Conservation (phyloP, 75 land plant genomes). For the Adiantum capillusveneris region DNA sequence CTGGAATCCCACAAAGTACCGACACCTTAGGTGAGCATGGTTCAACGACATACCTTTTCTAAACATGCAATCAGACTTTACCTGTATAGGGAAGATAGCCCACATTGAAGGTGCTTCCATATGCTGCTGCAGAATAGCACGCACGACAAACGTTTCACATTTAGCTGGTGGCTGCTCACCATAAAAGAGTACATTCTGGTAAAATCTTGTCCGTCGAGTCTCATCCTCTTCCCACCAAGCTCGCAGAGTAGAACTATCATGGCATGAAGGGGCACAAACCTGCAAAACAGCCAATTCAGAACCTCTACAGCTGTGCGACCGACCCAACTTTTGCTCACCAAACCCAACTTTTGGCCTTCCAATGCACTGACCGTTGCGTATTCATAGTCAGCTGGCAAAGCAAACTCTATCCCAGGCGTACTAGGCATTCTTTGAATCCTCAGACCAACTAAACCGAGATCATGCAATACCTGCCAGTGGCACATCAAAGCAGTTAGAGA, state of each 20-base stretch:
- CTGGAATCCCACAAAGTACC: conserved; percentile 25
- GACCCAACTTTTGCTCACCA: background rate
- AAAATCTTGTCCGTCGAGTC: conserved; percentile 55
- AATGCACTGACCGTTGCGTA: conserved; percentile 72
- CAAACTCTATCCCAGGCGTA: conserved; percentile 80
- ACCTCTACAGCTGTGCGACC: too few relatives aligned
- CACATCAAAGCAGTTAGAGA: background rate
- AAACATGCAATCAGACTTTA: conserved; percentile 8
- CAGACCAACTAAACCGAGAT: conserved; percentile 86
- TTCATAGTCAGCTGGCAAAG: conserved; percentile 76
- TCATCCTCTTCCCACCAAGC: conserved; percentile 99
- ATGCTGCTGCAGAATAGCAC: conserved; percentile 68
- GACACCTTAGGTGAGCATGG: too few relatives aligned
- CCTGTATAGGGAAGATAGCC: conserved; percentile 99
- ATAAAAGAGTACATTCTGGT: conserved; percentile 42
- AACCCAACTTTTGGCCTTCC: background rate
- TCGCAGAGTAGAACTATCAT: conserved; percentile 90
- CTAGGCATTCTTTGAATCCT: conserved; percentile 96
- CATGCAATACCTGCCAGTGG: conserved; percentile 76
- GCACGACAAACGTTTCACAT: conserved; percentile 55
- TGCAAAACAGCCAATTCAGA: conserved; percentile 9
- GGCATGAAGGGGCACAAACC: conserved; percentile 99
- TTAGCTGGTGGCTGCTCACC: conserved; percentile 60
- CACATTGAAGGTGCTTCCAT: conserved; percentile 94
- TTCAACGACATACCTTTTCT: background rate